phyloP scores from a whole-genome alignment of 1,284 basidiomycete genomes.

The Leccinum subrobustum region DNA sequence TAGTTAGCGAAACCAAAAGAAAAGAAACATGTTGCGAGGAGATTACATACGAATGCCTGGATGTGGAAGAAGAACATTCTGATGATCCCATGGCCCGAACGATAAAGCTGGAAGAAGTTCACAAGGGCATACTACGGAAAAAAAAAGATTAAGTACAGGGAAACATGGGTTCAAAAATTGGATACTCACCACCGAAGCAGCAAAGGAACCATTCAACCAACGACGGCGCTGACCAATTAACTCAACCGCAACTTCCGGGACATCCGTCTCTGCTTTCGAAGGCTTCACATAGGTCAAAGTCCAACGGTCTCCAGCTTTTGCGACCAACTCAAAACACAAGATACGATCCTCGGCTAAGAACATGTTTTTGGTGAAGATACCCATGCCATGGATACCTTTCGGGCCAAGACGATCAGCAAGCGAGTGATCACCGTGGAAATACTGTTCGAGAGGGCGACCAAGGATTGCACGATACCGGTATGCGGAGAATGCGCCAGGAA shows the following conservation, averaged over 20 bases:
- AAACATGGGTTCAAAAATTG: background rate
- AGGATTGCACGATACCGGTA: slow-evolving; percentile 91
- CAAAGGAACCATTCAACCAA: slow-evolving; percentile 97
- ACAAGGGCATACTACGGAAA: slow-evolving; percentile 78
- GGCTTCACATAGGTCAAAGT: slow-evolving; percentile 94
- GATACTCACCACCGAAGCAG: slow-evolving; percentile 81
- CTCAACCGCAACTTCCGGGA: slow-evolving; percentile 87
- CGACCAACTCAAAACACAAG: slow-evolving; percentile 94
- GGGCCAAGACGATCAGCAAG: slow-evolving; percentile 88
- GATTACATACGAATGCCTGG: slow-evolving; percentile 72
- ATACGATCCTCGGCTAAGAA: slow-evolving; percentile 96
- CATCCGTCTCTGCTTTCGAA: slow-evolving; percentile 93
- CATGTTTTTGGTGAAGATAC: slow-evolving; percentile 97
- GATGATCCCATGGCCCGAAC: slow-evolving; percentile 78
- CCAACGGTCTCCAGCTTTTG: slow-evolving; percentile 87
- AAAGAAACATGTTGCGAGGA: background rate
- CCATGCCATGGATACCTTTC: slow-evolving; percentile 97
- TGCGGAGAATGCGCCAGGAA: slow-evolving; percentile 96
- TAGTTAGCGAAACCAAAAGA: slow-evolving; percentile 2
- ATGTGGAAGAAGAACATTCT: slow-evolving; percentile 96
- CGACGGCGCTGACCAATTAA: slow-evolving; percentile 94
- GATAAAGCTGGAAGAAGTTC: slow-evolving; percentile 92
- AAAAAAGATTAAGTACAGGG: background rate
- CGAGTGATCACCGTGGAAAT: slow-evolving; percentile 98
- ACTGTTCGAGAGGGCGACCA: slow-evolving; percentile 92